Evolutionary conservation across 257 asterid species (phyloP), one percentile per base, ranked within the genome.

Genomic region (Galeopsis tetrahit): DNA sequence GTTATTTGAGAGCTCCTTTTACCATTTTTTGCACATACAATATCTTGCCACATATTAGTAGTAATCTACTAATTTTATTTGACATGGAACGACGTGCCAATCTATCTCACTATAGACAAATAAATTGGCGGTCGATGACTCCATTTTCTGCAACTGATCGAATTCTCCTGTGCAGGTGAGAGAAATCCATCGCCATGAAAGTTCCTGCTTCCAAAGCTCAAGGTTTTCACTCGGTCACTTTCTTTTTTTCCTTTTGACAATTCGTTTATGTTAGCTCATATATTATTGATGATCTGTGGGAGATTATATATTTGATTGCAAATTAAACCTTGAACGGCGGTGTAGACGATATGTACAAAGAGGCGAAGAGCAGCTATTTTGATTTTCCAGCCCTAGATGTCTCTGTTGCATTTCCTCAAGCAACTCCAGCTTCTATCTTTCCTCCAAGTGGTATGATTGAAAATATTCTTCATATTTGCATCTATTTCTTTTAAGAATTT

Each of bases 341-440:
- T 63, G 80, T 90, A 93, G 96, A 82, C 66, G 80, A 83, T 61
- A 79, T 78, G 83, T 9, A 65, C 28, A 84, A 82, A 62, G 89
- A 82, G 79, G 85, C 81, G 14, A 91, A 80, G 83, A 92, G 89
- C 81, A 68, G 84, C 70, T 87, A 90, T 74, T 88, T 88, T 77
- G 82, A 82, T 82, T 75, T 82, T 85, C 98, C 99, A 33, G 76
- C 97, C 6, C 68, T 95, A 75, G 98, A 95, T 82, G 85, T 92
- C 80, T 85, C 96, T 31, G 46, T 85, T 43, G 96, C 99, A 35
- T 95, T 95, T 81, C 97, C 98, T 7, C 98, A 95, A 77, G 99
- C 99, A 72, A 92, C 98, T 76, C 96, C 99, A 66, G 97, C 97
- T 64, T 87, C 98, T 6, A 11, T 80, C 49, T 95, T 95, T 48